Evolutionary conservation across 2,329 filamentous ascomycete genomes (phyloP).

Genomic region (Ophiostoma ulmi): DNA sequence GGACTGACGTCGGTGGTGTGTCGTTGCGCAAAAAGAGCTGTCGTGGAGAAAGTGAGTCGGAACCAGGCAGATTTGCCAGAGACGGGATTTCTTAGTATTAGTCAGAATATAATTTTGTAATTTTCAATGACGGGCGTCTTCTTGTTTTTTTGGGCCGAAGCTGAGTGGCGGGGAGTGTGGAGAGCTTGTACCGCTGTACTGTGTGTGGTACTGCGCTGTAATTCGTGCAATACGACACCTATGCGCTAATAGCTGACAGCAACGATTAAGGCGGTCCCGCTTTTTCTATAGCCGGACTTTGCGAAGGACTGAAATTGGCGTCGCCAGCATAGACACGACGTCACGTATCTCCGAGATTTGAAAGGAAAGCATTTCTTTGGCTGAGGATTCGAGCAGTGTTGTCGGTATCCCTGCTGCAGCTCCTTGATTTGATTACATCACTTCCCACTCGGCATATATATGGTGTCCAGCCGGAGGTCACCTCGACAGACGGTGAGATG

Average conservation of each 20-base stretch:
- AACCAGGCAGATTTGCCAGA: background rate
- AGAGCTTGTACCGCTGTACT: background rate
- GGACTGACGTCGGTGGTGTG: background rate
- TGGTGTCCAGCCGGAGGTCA: background rate
- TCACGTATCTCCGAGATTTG: constrained; percentile 21
- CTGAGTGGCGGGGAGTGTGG: constrained; percentile 14
- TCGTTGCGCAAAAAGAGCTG: background rate
- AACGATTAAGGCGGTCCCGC: background rate
- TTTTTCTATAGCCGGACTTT: constrained; percentile 11
- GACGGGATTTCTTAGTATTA: constrained; percentile 11
- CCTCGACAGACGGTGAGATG: background rate
- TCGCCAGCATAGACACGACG: background rate
- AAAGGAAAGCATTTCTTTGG: background rate
- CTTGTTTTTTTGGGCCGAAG: background rate
- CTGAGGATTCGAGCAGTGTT: background rate
- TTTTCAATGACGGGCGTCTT: background rate
- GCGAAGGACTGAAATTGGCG: background rate
- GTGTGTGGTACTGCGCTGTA: background rate
- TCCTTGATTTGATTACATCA: background rate
- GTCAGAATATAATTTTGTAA: background rate
- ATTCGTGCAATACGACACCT: background rate
- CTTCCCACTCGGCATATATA: background rate
- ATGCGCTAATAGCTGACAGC: background rate
- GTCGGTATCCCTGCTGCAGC: background rate
- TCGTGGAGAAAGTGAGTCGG: background rate